Evolutionary conservation across 192 early-diverging fungal genomes (phyloP).

Genomic region (Coemansia sp.): DNA sequence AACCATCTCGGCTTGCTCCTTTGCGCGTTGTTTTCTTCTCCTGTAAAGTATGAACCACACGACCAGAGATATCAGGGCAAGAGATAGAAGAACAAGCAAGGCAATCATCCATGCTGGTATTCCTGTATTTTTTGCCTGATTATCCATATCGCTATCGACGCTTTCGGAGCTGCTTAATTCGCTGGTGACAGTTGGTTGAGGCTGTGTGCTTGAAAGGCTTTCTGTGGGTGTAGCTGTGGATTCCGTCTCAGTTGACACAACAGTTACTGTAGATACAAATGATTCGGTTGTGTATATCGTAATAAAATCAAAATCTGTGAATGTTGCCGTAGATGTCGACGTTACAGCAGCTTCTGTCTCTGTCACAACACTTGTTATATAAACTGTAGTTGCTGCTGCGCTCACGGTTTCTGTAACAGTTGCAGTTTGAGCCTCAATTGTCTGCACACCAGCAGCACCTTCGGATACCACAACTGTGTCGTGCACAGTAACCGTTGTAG

Average conservation of each 20-base stretch:
- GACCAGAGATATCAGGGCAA: neutral
- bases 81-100: neutral
- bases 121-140: neutral
- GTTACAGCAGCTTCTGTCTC: neutral
- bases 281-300: neutral
- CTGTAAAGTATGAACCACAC: slow-evolving; percentile 3
- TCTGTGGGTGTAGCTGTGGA: neutral
- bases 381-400: neutral
- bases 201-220: neutral
- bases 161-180: neutral
- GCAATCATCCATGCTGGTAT: neutral
- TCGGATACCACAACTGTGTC: neutral
- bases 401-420: slow-evolving; percentile 10
- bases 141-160: neutral
- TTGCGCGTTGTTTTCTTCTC: slow-evolving; percentile 2
- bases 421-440: neutral
- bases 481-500: slow-evolving; percentile 1
- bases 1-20: neutral
- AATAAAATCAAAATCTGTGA: neutral
- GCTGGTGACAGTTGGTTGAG: neutral
- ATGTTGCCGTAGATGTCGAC: neutral
- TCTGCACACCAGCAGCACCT: neutral
- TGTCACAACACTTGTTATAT: neutral
- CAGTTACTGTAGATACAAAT: neutral
- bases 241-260: neutral